Percentiles rank a stretch among this genome's conserved stretches.
Conservation (phyloP, 2,329 filamentous ascomycete species). For the Triangularia setosa region DNA sequence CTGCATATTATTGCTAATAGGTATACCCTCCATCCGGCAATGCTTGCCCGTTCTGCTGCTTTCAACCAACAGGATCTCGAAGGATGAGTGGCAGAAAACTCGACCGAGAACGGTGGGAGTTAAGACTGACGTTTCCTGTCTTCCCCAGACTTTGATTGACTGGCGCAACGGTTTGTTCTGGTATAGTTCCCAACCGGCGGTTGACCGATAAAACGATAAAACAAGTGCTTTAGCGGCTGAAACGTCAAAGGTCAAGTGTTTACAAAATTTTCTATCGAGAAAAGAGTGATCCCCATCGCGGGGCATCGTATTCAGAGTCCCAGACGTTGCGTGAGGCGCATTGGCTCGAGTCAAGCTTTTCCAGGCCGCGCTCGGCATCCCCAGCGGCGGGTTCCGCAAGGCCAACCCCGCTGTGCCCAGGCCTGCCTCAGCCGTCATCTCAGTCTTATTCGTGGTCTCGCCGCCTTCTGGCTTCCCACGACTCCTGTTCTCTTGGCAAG, state of each 20-base stretch:
- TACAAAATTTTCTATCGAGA: background rate
- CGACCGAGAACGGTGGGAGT: background rate
- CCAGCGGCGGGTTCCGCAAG: conserved; percentile 5
- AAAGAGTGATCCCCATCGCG: background rate
- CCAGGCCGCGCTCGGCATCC: conserved; percentile 11
- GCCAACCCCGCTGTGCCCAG: conserved; percentile 6
- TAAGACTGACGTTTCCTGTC: background rate
- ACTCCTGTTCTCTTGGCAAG: conserved; percentile 27
- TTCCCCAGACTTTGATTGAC: background rate
- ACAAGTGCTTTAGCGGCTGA: background rate
- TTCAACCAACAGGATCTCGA: background rate
- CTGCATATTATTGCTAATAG: background rate
- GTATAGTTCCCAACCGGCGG: background rate
- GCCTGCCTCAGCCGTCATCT: background rate
- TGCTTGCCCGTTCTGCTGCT: background rate
- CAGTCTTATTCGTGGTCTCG: conserved; percentile 12
- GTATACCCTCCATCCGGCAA: background rate
- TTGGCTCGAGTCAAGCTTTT: conserved; percentile 21
- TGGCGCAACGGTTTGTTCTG: background rate
- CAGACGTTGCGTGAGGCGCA: background rate
- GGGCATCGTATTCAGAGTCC: background rate
- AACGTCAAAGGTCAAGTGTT: background rate
- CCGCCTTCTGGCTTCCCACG: conserved; percentile 15
- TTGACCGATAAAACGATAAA: background rate
- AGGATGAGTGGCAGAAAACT: background rate